phyloP scores from a whole-genome alignment of 192 early-diverging fungal genomes.

The Oehlia diaphana region DNA sequence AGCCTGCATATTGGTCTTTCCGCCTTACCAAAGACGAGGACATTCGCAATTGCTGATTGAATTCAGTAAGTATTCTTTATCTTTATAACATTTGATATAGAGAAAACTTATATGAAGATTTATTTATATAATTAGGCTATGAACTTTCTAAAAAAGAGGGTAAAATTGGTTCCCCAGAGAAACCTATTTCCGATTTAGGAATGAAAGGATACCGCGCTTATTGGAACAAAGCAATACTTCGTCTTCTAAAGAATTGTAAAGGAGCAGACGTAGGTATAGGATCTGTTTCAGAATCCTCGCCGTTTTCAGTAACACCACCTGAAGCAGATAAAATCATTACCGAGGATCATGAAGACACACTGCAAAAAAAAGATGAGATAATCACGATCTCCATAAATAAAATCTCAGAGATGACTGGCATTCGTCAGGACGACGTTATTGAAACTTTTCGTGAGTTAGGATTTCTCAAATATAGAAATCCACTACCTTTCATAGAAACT shows the following conservation, averaged over 20 bases:
- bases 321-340: too few species aligned
- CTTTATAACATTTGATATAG: background rate
- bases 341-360: background rate
- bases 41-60: constrained; percentile 90
- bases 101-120: background rate
- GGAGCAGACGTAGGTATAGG: too few species aligned
- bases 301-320: background rate
- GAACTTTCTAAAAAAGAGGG: constrained; percentile 22
- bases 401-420: constrained; percentile 3
- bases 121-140: constrained; percentile 19
- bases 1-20: constrained; percentile 87
- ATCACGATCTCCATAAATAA: background rate
- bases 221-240: constrained; percentile 12
- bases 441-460: constrained; percentile 11
- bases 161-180: constrained; percentile 24
- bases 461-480: constrained; percentile 14
- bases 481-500: background rate
- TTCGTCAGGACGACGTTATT: constrained; percentile 15
- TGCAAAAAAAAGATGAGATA: background rate
- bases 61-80: constrained; percentile 67
- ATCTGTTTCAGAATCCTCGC: background rate
- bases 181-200: constrained; percentile 15
- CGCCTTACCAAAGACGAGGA: constrained; percentile 82
- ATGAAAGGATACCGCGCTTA: constrained; percentile 14
- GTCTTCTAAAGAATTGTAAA: background rate